Evolutionary conservation across 2,329 filamentous ascomycete species (phyloP), one percentile per base, ranked within the genome.

Genomic region (Colletotrichum caudatum): DNA sequence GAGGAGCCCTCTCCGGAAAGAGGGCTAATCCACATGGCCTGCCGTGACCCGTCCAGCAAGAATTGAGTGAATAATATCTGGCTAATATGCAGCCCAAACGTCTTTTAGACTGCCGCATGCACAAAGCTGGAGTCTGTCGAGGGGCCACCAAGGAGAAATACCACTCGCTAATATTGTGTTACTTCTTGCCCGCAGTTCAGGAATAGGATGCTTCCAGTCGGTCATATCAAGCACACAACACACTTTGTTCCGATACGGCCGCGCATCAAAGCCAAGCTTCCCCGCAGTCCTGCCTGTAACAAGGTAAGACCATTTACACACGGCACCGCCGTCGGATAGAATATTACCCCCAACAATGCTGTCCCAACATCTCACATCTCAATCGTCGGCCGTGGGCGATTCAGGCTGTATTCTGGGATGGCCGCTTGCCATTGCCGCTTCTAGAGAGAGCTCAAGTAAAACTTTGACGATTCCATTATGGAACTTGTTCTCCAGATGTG

Each of bases 401-500:
- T 51, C 58, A 58, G 60, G 60, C 46, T 53, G 16, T 41, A 69
- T 59, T 57, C 65, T 64, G 60, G 65, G 46, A 58, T 69, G 44
- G 41, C 53, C 70, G 70, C 67, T 61, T 69, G 64, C 68, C 68
- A 48, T 64, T 73, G 60, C 71, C 71, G 63, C 59, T 71, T 33
- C 26, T 29, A 61, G 71, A 56, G 33, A 35, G 35, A 39, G 33
- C 48, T 71, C 63, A 71, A 41, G 68, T 73, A 73, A 73, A 73
- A 71, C 71, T 71, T 73, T 73, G 71, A 73, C 71, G 71, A 73
- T 73, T 73, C 71, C 68, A 73, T 73, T 73, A 73, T 73, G 68
- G 69, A 66, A 73, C 71, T 59, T 23, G 65, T 62, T 71, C 59
- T 71, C 69, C 69, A 71, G 69, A 69, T 71, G 65, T 69, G 69